Evolutionary conservation across 1,284 basidiomycete genomes (phyloP), one percentile per base, ranked within the genome.

Genomic region (Farysia itapuensis): DNA sequence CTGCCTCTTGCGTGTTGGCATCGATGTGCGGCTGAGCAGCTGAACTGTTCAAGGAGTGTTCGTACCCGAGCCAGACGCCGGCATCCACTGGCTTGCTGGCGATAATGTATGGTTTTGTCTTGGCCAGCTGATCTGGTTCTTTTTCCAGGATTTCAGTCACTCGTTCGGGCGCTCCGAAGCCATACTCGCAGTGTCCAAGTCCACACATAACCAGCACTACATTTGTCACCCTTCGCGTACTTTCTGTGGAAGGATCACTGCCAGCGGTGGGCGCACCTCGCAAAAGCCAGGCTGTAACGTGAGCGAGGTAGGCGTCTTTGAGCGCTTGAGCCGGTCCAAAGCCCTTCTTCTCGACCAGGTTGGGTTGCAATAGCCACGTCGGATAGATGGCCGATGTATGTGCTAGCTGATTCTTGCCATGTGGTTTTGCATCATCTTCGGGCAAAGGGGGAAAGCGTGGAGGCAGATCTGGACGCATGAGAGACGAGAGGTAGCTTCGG

Each of bases 291-390:
- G 49, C 43, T 0, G 63, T 58, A 11, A 65, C 64, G 37, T 68
- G 65, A 0, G 66, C 67, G 12, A 70, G 39, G 16, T 59, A 70
- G 1, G 65, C 45, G 15, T 70, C 67, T 33, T 70, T 70, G 30
- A 70, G 46, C 11, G 61, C 53, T 32, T 70, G 67, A 8, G 67
- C 67, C 2, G 65, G 56, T 15, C 43, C 43, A 35, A 70, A 70
- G 21, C 67, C 67, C 20, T 61, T 66, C 3, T 29, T 41, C 25
- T 68, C 52, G 26, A 46, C 31, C 23, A 40, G 40, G 30, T 45
- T 49, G 9, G 52, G 43, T 19, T 48, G 41, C 24, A 63, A 52
- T 19, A 63, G 45, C 59, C 59, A 52, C 2, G 49, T 57, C 5
- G 60, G 60, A 26, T 57, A 58, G 21, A 64, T 46, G 4, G 49